Evolutionary conservation across 441 rosid genomes (phyloP), one percentile per base, ranked within the genome.

Genomic region (Corymbia citriodora): DNA sequence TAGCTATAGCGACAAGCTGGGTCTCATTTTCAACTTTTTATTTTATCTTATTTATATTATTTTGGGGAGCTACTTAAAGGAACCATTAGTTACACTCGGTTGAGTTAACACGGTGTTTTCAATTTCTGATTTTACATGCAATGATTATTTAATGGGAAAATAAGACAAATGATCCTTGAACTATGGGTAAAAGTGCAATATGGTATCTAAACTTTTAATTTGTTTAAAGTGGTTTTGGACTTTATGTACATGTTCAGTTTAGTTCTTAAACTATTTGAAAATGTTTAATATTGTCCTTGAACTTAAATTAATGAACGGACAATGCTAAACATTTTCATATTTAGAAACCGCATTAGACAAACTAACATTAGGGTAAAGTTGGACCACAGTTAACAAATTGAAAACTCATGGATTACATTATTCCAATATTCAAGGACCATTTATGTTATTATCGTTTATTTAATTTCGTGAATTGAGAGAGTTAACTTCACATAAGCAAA

Each of bases 211-310:
- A 59, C 1, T 59, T 59, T 59, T 25, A 59, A 59, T 25, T 59
- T 59, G 1, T 59, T 4, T 0, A 25, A 23, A 10, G 3, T 25
- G 14, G 10, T 59, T 13, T 0, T 59, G 1, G 11, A 59, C 1
- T 59, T 59, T 59, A 25, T 6, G 25, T 25, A 59, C 23, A 59
- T 4, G 7, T 59, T 59, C 29, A 59, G 25, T 59, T 59, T 25
- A 59, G 0, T 59, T 10, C n/a, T 0, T 59, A 0, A 25, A 25
- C 7, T 10, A 59, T 10, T 59, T 59, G n/a, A 59, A 59, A 59
- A 10, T 59, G 10, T 59, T 10, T 0, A 59, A 59, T 25, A 25
- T 59, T 59, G n/a, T 59, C 14, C 1, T 59, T 10, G 1, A 59
- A 29, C n/a, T 59, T 59, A 59, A 25, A 59, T 59, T 25, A 25